A percentile compares a stretch with the other conserved stretches of the same genome.
phyloP scores from a whole-genome alignment of 2,329 filamentous ascomycete species.

The Emmonsiellopsis sp. region DNA sequence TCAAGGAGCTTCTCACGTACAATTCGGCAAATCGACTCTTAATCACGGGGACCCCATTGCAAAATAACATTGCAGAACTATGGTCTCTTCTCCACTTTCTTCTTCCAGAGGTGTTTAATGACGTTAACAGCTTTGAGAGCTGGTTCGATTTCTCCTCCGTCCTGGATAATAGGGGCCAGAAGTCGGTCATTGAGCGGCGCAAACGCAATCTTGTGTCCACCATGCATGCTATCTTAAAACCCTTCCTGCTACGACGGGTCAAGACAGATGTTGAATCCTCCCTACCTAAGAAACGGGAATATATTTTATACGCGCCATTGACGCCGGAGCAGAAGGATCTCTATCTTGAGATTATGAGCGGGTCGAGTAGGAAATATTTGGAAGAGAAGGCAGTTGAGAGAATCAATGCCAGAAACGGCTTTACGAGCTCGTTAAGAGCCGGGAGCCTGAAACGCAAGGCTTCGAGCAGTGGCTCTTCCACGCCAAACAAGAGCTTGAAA shows the following conservation, averaged over 20 bases:
- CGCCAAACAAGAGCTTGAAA: constrained; percentile 61
- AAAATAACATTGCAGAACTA: constrained; percentile 89
- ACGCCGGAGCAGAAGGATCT: constrained; percentile 84
- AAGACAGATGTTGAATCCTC: constrained; percentile 89
- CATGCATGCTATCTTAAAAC: constrained; percentile 86
- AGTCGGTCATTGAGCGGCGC: constrained; percentile 68
- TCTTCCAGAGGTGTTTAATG: constrained; percentile 83
- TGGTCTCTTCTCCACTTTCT: constrained; percentile 95
- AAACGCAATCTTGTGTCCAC: constrained; percentile 74
- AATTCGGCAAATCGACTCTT: constrained; percentile 81
- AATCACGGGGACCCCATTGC: constrained; percentile 88
- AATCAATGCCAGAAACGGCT: constrained; percentile 30
- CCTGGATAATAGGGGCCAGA: constrained; percentile 69
- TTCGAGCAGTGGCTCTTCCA: constrained; percentile 31
- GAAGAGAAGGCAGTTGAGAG: constrained; percentile 42
- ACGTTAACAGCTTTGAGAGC: constrained; percentile 82
- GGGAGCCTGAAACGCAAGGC: constrained; percentile 51
- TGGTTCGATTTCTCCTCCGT: constrained; percentile 98
- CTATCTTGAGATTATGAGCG: constrained; percentile 77
- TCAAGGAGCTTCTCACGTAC: constrained; percentile 79
- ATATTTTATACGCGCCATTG: constrained; percentile 87
- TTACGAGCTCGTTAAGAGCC: constrained; percentile 24
- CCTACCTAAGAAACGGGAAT: constrained; percentile 93
- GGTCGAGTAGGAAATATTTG: constrained; percentile 49
- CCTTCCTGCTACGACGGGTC: constrained; percentile 74